Evolutionary conservation across 108 stramenopile genomes (phyloP), one percentile per base, ranked within the genome.

Genomic region (Seminavis robusta): DNA sequence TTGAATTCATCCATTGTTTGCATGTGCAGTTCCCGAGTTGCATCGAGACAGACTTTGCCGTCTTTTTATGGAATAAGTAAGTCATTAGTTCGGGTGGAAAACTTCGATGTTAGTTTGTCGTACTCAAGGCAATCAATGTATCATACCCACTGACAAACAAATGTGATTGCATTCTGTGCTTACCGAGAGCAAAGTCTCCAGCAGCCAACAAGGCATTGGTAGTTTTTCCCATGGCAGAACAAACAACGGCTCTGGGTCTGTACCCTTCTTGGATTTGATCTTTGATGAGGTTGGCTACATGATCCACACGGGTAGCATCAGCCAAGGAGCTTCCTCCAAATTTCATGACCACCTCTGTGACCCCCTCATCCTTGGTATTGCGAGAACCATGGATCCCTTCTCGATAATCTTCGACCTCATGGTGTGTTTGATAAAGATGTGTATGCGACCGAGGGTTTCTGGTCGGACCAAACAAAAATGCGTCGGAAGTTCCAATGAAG

Each of bases 191-290:
- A 56, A 92, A 89, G 49, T 95, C 90, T 15, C 97, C 97, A 9
- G 97, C 95, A 29, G 51, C 56, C 17, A 97, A 61, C 15, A 98
- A 56, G 16, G 84, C 69, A 57, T 97, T 97, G 40, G 98, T 98
- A 0, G 98, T 97, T 50, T 97, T 98, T 16, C 98, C 98, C 98
- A 98, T 98, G 60, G 98, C 98, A 16, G 83, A 86, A 61, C 96
- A 96, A 28, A 98, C 88, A 13, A 95, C 90, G 32, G 90, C 81
- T 9, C 73, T 44, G 7, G 77, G 88, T 26, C 62, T 61, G 70
- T 77, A 65, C 34, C 84, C 73, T 50, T 60, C 48, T 30, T 59
- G 56, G 33, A 95, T 93, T 47, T 93, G 88, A 56, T 76, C 73
- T 46, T 92, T 83, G 56, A 98, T 95, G 26, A 98, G 69, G 8